These are phyloP conservation scores for Phaeophleospora eucalypticola DNA, from an alignment of 2,329 filamentous ascomycete genomes.

Conservation along the genomic window DNA sequence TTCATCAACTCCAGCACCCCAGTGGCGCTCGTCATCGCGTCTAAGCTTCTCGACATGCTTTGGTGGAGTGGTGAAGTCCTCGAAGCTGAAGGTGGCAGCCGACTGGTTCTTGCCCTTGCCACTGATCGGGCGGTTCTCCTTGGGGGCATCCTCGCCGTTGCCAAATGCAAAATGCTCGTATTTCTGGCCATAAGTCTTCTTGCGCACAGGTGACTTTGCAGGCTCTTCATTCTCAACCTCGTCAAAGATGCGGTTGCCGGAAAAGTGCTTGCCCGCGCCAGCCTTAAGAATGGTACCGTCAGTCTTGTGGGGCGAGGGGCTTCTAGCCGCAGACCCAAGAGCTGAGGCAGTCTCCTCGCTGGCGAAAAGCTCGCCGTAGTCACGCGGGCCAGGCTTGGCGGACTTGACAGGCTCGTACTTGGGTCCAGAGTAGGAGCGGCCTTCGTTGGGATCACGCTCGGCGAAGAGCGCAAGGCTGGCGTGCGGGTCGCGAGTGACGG, in stretches of 20 bases:
- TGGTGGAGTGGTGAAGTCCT: constrained; percentile 78
- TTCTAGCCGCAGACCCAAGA: constrained; percentile 14
- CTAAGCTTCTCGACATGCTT: constrained; percentile 65
- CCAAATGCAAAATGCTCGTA: constrained; percentile 83
- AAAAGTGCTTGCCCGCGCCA: constrained; percentile 50
- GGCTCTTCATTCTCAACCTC: constrained; percentile 47
- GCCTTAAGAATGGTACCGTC: constrained; percentile 42
- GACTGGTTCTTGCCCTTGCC: constrained; percentile 37
- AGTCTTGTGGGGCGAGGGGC: constrained; percentile 33
- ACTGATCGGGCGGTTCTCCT: constrained; percentile 27
- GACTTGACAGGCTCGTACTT: constrained; percentile 62
- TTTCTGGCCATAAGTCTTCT: constrained; percentile 69
- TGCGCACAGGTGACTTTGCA: constrained; percentile 38
- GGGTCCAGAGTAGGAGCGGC: constrained; percentile 43
- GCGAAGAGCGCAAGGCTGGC: constrained; percentile 72
- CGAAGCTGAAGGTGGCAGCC: constrained; percentile 76
- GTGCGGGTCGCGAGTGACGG: constrained; percentile 47
- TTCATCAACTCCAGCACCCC: constrained; percentile 70
- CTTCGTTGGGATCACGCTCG: constrained; percentile 59
- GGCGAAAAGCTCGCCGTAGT: constrained; percentile 66
- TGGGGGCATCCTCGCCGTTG: constrained; percentile 52
- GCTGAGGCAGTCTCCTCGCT: constrained; percentile 41
- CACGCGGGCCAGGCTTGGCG: constrained; percentile 65
- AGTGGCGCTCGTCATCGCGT: constrained; percentile 68
- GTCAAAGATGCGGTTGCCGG: constrained; percentile 54